Conservation (phyloP, 2,329 filamentous ascomycete species). For the Aspergillus alliaceus region DNA sequence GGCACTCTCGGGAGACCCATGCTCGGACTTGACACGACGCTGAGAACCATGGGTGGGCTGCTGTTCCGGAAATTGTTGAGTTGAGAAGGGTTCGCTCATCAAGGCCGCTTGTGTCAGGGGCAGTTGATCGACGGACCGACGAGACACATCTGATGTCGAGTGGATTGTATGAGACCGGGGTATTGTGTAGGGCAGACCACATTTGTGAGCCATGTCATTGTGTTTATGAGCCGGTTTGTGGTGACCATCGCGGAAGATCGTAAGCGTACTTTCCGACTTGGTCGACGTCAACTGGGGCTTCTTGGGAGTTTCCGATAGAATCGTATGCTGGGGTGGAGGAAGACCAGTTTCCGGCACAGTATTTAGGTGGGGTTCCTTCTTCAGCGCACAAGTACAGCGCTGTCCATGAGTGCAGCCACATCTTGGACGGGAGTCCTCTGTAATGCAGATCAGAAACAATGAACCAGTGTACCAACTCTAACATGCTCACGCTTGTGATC, state of each 20-base stretch:
- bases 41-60: constrained; percentile 30
- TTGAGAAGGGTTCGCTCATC: constrained; percentile 29
- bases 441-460: constrained; percentile 35
- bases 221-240: constrained; percentile 65
- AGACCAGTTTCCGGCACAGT: constrained; percentile 49
- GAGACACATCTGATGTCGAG: constrained; percentile 45
- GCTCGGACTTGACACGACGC: constrained; percentile 45
- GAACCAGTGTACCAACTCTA: constrained; percentile 27
- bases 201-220: constrained; percentile 64
- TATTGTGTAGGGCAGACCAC: constrained; percentile 63
- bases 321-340: constrained; percentile 39
- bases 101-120: constrained; percentile 38
- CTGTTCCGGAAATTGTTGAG: constrained; percentile 28
- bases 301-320: constrained; percentile 46
- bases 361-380: constrained; percentile 56
- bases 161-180: constrained; percentile 55
- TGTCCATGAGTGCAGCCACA: constrained; percentile 58
- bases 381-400: constrained; percentile 61
- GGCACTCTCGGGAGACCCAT: constrained; percentile 47
- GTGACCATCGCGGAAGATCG: constrained; percentile 63
- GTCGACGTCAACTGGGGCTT: constrained; percentile 59
- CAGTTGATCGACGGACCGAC: constrained; percentile 55
- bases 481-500: constrained; percentile 39
- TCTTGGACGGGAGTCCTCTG: constrained; percentile 37
- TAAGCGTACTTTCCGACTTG: constrained; percentile 61